Percentiles rank a stretch among this genome's conserved stretches.
These are phyloP conservation scores for Myxozyma lipomycoides DNA, from an alignment of 805 yeast species.

Conservation along the genomic window DNA sequence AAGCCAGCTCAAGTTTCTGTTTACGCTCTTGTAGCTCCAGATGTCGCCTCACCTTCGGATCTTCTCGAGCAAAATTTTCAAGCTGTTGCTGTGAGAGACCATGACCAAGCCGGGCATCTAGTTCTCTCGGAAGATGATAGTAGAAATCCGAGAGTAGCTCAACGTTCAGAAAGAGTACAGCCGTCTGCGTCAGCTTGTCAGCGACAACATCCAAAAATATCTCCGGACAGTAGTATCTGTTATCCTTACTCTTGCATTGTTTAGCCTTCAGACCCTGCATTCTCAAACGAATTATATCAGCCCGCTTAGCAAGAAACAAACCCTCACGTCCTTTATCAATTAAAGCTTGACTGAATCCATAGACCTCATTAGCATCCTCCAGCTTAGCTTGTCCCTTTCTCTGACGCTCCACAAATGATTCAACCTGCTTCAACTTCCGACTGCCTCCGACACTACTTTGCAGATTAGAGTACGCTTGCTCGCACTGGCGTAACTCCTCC, in stretches of 20 bases:
- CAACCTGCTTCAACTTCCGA: slow-evolving; percentile 75
- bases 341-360: slow-evolving; percentile 77
- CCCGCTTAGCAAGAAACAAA: slow-evolving; percentile 68
- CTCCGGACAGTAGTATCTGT: slow-evolving; percentile 91
- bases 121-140: slow-evolving; percentile 91
- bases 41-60: slow-evolving; percentile 83
- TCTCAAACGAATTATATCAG: slow-evolving; percentile 66
- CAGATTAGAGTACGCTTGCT: slow-evolving; percentile 53
- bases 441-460: slow-evolving; percentile 69
- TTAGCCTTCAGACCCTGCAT: slow-evolving; percentile 69
- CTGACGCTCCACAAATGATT: slow-evolving; percentile 51
- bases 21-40: slow-evolving; percentile 91
- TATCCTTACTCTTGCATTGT: slow-evolving; percentile 71
- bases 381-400: slow-evolving; percentile 20
- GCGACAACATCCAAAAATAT: slow-evolving; percentile 87
- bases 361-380: slow-evolving; percentile 56
- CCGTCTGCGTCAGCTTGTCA: slow-evolving; percentile 86
- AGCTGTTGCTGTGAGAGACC: slow-evolving; percentile 69
- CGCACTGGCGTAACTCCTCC: slow-evolving; percentile 85
- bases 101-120: slow-evolving; percentile 68
- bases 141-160: slow-evolving; percentile 92
- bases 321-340: slow-evolving; percentile 76
- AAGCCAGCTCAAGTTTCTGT: slow-evolving; percentile 77
- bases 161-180: slow-evolving; percentile 87
- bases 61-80: slow-evolving; percentile 89